A percentile compares a stretch with the other conserved stretches of the same genome.
phyloP scores from a whole-genome alignment of 192 early-diverging fungal species.

The Umbelopsis sp. region DNA sequence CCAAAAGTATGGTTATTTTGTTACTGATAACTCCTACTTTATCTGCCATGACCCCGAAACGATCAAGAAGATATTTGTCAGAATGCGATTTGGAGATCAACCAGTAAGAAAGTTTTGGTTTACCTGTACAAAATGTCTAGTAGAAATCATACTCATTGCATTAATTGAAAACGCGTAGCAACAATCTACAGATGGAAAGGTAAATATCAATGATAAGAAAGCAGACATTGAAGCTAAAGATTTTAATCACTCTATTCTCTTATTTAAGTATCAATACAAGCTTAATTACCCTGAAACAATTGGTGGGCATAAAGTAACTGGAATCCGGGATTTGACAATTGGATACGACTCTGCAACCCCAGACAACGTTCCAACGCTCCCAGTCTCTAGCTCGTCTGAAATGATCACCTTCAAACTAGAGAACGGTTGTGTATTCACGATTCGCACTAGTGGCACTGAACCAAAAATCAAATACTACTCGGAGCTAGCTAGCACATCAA shows the following conservation, averaged over 20 bases:
- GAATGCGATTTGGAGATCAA: slow-evolving; percentile 75
- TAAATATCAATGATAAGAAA: neutral
- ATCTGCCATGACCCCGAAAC: slow-evolving; percentile 72
- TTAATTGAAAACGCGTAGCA: neutral
- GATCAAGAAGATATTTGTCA: slow-evolving; percentile 76
- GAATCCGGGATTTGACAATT: slow-evolving; percentile 85
- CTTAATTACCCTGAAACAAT: slow-evolving; percentile 75
- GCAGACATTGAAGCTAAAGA: neutral
- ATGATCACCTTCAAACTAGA: slow-evolving; percentile 91
- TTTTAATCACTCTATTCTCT: no score
- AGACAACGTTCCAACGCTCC: slow-evolving; percentile 66
- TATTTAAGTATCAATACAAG: slow-evolving; percentile 35
- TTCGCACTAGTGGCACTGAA: slow-evolving; percentile 83
- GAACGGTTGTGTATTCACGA: slow-evolving; percentile 66
- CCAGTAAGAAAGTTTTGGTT: slow-evolving; percentile 12
- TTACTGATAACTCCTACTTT: slow-evolving; percentile 88
- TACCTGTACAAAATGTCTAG: neutral
- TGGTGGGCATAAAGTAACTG: slow-evolving; percentile 64
- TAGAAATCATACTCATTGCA: neutral
- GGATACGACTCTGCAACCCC: slow-evolving; percentile 80
- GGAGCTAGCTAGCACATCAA: slow-evolving; percentile 58
- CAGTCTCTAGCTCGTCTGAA: slow-evolving; percentile 74
- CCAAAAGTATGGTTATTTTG: slow-evolving; percentile 81
- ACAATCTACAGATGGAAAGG: neutral
- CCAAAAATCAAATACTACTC: slow-evolving; percentile 91